phyloP scores from a whole-genome alignment of 345 rosid genomes.

The Xanthoceras sorbifolium region DNA sequence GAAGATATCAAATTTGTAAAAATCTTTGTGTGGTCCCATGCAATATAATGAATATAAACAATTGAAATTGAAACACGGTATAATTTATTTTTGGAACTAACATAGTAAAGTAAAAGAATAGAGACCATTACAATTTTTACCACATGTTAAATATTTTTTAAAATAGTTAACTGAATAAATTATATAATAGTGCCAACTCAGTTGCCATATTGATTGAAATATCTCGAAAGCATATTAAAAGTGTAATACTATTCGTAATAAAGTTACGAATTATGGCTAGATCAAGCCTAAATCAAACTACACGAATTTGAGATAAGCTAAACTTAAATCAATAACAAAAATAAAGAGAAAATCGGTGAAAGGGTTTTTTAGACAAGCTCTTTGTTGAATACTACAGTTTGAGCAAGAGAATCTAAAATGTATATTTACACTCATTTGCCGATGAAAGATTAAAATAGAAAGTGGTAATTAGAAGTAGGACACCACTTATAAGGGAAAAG shows the following conservation, averaged over 20 bases:
- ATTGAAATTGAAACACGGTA: background rate
- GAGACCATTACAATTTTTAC: background rate
- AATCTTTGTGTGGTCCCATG: no score
- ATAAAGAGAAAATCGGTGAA: no score
- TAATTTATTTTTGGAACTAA: no score
- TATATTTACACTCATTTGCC: background rate
- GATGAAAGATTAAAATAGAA: background rate
- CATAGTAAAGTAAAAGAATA: no score
- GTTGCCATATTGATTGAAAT: no score
- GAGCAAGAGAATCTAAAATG: background rate
- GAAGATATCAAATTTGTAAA: background rate
- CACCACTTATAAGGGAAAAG: conserved; percentile 6
- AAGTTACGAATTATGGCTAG: no score
- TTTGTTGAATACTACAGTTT: background rate
- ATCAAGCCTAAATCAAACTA: no score
- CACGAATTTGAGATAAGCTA: no score
- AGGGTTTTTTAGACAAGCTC: background rate
- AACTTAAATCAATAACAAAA: background rate
- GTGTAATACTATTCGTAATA: no score
- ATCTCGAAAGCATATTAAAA: no score
- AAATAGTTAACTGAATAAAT: no score
- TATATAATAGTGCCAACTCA: background rate
- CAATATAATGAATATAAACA: background rate
- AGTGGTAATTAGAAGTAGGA: conserved; percentile 8
- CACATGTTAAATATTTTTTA: no score